phyloP scores from a whole-genome alignment of 108 stramenopile species.

The Nannochloropsis salina region DNA sequence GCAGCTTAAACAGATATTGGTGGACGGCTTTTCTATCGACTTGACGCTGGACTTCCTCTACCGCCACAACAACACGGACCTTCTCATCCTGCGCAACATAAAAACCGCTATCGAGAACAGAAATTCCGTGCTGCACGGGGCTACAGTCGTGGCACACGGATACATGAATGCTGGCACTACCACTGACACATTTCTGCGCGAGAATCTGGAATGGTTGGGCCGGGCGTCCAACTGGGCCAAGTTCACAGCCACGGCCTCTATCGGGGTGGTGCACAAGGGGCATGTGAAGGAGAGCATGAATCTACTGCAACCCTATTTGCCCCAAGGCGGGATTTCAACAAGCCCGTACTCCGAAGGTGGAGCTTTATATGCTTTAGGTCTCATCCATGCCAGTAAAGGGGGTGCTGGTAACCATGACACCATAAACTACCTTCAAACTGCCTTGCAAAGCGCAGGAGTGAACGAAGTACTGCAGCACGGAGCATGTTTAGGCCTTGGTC shows the following conservation, averaged over 20 bases:
- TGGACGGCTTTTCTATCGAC: conserved; percentile 52
- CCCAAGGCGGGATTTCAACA: conserved; percentile 67
- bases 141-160: conserved; percentile 79
- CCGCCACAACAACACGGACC: conserved; percentile 44
- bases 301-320: conserved; percentile 92
- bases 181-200: conserved; percentile 81
- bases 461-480: conserved; percentile 96
- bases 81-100: conserved; percentile 43
- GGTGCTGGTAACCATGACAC: conserved; percentile 57
- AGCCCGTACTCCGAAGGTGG: conserved; percentile 92
- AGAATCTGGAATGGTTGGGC: conserved; percentile 98
- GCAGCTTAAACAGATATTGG: conserved; percentile 77
- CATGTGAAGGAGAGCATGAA: conserved; percentile 92
- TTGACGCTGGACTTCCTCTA: conserved; percentile 43
- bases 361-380: conserved; percentile 88
- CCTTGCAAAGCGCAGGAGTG: conserved; percentile 51
- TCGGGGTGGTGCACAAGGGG: conserved; percentile 94
- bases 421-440: conserved; percentile 45
- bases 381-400: conserved; percentile 86
- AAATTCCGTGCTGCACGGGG: conserved; percentile 86
- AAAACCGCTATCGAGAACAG: conserved; percentile 54
- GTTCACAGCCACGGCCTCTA: conserved; percentile 90
- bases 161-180: conserved; percentile 86
- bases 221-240: conserved; percentile 99
- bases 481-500: conserved; percentile 93